A percentile compares a stretch with the other conserved stretches of the same genome.
These are phyloP conservation scores for Fraxinus greggii DNA, from an alignment of 305 asterid species.

Conservation along the genomic window DNA sequence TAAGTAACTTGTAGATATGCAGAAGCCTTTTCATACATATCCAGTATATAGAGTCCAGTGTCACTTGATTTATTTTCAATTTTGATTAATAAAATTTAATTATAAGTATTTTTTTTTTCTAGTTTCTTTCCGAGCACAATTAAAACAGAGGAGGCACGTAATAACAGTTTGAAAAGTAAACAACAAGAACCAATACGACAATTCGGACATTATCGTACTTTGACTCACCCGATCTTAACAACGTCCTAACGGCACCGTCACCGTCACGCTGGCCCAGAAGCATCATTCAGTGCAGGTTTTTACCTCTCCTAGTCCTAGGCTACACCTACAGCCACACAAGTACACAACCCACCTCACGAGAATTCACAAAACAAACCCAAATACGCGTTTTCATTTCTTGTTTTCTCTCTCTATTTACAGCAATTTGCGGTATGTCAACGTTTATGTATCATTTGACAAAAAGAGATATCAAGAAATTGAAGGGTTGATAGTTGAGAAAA, in stretches of 20 bases:
- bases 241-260: constrained; percentile 12
- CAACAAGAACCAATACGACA: background rate
- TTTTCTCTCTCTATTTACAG: background rate
- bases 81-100: background rate
- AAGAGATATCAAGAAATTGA: background rate
- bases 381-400: background rate
- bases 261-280: background rate
- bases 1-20: background rate
- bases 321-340: background rate
- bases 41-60: background rate
- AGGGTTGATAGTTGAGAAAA: background rate
- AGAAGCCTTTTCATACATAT: background rate
- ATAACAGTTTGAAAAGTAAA: background rate
- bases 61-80: too few species aligned
- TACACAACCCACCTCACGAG: background rate
- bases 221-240: background rate
- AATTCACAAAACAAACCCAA: background rate
- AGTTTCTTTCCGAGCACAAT: background rate
- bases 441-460: background rate
- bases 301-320: constrained; percentile 1
- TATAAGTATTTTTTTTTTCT: background rate
- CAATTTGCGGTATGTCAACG: background rate
- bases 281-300: constrained; percentile 44
- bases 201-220: background rate
- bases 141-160: background rate